These are phyloP conservation scores for Sinapis alba DNA, from an alignment of 441 rosid genomes.

Conservation along the genomic window DNA sequence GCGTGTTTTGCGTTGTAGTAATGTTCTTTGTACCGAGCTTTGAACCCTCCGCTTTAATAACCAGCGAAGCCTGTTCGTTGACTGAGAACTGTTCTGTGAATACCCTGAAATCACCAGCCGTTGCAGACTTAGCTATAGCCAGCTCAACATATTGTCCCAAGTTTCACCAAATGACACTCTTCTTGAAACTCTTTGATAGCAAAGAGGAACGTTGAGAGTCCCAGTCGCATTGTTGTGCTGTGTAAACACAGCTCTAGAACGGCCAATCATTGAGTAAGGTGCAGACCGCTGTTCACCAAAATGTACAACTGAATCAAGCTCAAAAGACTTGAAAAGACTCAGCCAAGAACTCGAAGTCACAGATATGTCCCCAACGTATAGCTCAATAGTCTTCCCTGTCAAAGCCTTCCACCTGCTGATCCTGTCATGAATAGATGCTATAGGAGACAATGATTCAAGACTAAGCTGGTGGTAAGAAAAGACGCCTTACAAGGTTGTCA, in stretches of 20 bases:
- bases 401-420: slow-evolving; percentile 78
- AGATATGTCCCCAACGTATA: slow-evolving; percentile 81
- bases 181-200: slow-evolving; percentile 89
- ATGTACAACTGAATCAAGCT: slow-evolving; percentile 88
- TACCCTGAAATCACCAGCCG: slow-evolving; percentile 82
- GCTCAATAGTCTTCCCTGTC: slow-evolving; percentile 79
- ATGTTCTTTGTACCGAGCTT: slow-evolving; percentile 96
- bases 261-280: slow-evolving; percentile 94
- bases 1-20: slow-evolving; percentile 96
- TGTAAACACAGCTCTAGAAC: slow-evolving; percentile 86
- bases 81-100: slow-evolving; percentile 96
- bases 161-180: slow-evolving; percentile 89
- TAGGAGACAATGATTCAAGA: slow-evolving; percentile 82
- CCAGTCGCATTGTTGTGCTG: slow-evolving; percentile 94
- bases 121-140: slow-evolving; percentile 86
- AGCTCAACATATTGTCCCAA: slow-evolving; percentile 94
- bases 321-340: slow-evolving; percentile 77
- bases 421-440: slow-evolving; percentile 79
- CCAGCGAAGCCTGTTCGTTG: slow-evolving; percentile 80
- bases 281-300: slow-evolving; percentile 96
- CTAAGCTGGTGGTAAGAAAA: slow-evolving; percentile 90
- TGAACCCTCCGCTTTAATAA: slow-evolving; percentile 78
- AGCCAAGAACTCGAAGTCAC: slow-evolving; percentile 87
- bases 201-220: slow-evolving; percentile 87
- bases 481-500: slow-evolving; percentile 82